Evolutionary conservation across 352 stramenopile genomes (phyloP).

Genomic region (Globisporangium orthogonon): DNA sequence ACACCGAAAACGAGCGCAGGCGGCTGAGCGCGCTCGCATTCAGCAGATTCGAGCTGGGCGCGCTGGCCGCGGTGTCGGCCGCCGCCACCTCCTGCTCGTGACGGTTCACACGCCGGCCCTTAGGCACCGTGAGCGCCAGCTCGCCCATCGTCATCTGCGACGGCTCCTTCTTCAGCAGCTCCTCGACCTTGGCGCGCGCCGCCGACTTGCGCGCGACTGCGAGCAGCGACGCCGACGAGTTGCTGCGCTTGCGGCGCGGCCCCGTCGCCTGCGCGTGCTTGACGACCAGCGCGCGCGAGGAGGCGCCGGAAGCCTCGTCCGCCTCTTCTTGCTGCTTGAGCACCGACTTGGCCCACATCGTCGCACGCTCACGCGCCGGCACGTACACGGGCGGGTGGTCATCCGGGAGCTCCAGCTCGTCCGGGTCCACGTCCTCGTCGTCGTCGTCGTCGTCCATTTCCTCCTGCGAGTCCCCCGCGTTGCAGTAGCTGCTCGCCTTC

Average conservation of each 20-base stretch:
- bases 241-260: conserved; percentile 46
- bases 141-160: conserved; percentile 86
- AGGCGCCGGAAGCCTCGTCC: conserved; percentile 4
- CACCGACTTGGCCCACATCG: conserved; percentile 67
- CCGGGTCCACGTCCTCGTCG: conserved; percentile 33
- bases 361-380: conserved; percentile 60
- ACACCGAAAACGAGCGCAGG: conserved; percentile 50
- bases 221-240: conserved; percentile 38
- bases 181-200: conserved; percentile 38
- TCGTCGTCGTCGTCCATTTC: conserved; percentile 28
- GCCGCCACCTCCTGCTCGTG: conserved; percentile 53
- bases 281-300: conserved; percentile 19
- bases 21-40: conserved; percentile 42
- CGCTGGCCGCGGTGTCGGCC: conserved; percentile 21
- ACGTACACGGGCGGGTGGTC: conserved; percentile 31
- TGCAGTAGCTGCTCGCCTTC: conserved; percentile 32
- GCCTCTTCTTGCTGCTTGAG: conserved; percentile 36
- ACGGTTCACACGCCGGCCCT: conserved; percentile 42
- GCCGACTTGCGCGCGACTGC: conserved; percentile 20
- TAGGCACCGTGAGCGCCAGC: conserved; percentile 67
- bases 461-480: conserved; percentile 23
- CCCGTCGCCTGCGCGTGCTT: conserved; percentile 21
- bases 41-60: conserved; percentile 21
- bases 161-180: conserved; percentile 61
- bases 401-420: conserved; percentile 18